These are phyloP conservation scores for Lecanicillium sp. DNA, from an alignment of 2,329 filamentous ascomycete species.

Conservation along the genomic window DNA sequence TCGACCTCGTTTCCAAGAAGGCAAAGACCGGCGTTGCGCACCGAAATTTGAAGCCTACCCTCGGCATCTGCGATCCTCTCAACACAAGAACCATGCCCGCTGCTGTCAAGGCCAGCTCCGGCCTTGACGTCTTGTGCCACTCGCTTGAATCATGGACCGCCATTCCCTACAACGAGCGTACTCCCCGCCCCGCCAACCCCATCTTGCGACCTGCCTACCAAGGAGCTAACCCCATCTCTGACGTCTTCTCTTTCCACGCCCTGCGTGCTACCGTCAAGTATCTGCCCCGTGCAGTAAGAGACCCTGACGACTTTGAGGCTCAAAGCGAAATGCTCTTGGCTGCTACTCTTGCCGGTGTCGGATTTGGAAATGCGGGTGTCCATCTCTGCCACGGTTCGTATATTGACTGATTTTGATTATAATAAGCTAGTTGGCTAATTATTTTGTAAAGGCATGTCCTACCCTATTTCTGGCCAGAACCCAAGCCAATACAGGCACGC, in stretches of 20 bases:
- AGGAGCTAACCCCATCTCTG: conserved; percentile 93
- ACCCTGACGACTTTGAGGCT: conserved; percentile 87
- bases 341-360: conserved; percentile 87
- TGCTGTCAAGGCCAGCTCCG: conserved; percentile 84
- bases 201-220: conserved; percentile 91
- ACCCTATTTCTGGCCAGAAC: conserved; percentile 94
- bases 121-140: conserved; percentile 92
- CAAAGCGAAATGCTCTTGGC: conserved; percentile 95
- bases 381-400: conserved; percentile 59
- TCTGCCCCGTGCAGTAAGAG: conserved; percentile 75
- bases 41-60: conserved; percentile 87
- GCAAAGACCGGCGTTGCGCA: conserved; percentile 96
- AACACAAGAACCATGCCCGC: conserved; percentile 96
- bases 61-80: conserved; percentile 77
- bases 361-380: conserved; percentile 95
- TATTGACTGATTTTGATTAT: not conserved
- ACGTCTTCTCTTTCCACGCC: conserved; percentile 90
- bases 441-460: conserved; percentile 72
- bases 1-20: conserved; percentile 81
- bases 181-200: conserved; percentile 78
- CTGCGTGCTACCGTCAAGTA: conserved; percentile 83
- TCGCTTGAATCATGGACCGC: conserved; percentile 95
- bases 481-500: conserved; percentile 72
- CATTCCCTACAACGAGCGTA: conserved; percentile 84
- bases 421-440: not conserved